These are phyloP conservation scores for Podaxis sp. DNA, from an alignment of 768 basidiomycete genomes.

Conservation along the genomic window DNA sequence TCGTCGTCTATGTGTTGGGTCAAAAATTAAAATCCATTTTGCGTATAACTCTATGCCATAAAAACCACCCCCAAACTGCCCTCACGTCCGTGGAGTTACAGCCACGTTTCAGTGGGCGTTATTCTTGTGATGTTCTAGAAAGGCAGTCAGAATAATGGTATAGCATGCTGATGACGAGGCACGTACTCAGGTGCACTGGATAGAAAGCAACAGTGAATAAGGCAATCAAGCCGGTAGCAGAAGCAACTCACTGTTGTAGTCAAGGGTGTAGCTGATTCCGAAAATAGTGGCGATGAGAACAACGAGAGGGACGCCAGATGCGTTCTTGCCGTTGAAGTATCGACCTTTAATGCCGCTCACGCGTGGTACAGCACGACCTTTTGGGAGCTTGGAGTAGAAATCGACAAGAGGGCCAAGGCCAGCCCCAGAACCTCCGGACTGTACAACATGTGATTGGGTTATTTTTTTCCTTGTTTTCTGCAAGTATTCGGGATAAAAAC, in stretches of 20 bases:
- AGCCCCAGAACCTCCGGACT: conserved; percentile 82
- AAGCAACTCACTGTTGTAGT: conserved; percentile 79
- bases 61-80: background rate
- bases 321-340: conserved; percentile 81
- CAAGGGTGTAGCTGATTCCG: conserved; percentile 80
- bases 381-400: conserved; percentile 96
- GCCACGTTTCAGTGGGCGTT: conserved; percentile 60
- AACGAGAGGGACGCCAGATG: conserved; percentile 63
- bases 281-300: conserved; percentile 63
- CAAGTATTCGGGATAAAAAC: conserved; percentile 25
- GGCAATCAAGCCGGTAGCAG: conserved; percentile 9
- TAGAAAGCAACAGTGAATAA: background rate
- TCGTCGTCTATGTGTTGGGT: background rate
- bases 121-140: conserved; percentile 51
- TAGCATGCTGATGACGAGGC: conserved; percentile 45
- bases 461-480: background rate
- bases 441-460: conserved; percentile 9
- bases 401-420: conserved; percentile 85
- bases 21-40: conserved; percentile 6
- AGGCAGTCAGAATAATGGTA: background rate
- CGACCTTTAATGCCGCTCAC: conserved; percentile 68
- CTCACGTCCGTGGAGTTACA: background rate
- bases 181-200: conserved; percentile 84
- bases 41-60: background rate
- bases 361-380: conserved; percentile 64